Base-by-base conservation (phyloP, 345 rosid species). In the Punica granatum region DNA sequence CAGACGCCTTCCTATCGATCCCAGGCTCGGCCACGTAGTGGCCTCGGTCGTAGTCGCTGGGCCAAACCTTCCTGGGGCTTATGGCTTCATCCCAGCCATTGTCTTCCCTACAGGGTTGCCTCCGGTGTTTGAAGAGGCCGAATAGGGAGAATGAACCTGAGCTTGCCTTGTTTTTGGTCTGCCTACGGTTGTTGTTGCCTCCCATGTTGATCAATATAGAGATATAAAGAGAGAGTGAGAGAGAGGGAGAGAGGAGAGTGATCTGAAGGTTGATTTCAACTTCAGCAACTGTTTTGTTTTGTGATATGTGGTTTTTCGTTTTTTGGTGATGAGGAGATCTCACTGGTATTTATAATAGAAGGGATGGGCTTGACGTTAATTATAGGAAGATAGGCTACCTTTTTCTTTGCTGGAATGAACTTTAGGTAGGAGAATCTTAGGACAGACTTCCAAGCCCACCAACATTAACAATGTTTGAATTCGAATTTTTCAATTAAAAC, bases 1-100 rank as follows among this genome's bases (percentile, higher is more conserved):
- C 84, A 3, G 79, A 14, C 33, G 83, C 85, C 67, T 75, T 82
- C 14, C 44, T 44, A 67, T 84, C 74, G 42, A 84, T 75, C 11
- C 82, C 73, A 12, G 88, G 88, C 68, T 80, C 86, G 1, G 78
- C 84, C 60, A 82, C 79, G 48, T 74, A 80, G 1, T 48, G 59
- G 7, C 82, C 78, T 15, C 67, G 65, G 54, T 80, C 84, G 18
- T 74, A 81, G 26, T 84, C 86, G 56, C 83, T 74, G 0, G 83
- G 70, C 58, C 66, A 72, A 6, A 53, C 49, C 64, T 67, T 80
- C 67, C 70, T 31, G 0, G 73, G 41, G 7, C 65, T 21, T 44
- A 21, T 11, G 8, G 34, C 36, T 10, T 73, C 72, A 10, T 62
- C 64, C 7, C 18, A 23, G 13, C 33, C 35, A 1, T 33, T 6